Evolutionary conservation across 75 land plant genomes (phyloP), one percentile per base, ranked within the genome.

Genomic region (Pinus taeda): DNA sequence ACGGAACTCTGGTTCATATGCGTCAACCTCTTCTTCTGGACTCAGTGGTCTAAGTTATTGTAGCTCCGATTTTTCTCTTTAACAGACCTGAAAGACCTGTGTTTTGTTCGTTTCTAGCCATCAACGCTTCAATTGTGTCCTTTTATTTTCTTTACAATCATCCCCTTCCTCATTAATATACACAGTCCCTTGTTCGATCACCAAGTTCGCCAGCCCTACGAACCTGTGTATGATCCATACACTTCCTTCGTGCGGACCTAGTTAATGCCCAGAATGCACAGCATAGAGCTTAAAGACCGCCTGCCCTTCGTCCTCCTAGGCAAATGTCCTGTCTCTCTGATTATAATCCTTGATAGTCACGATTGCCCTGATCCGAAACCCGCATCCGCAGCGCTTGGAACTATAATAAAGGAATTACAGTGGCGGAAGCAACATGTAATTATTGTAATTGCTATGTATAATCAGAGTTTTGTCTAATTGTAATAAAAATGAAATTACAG

Each of bases 271-370:
- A 6, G 82, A 76, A 24, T 81, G 82, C 17, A 81, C 60, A 4
- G 82, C 77, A 76, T 55, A 81, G 26, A 81, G 78, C 37, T 81
- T 81, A 58, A 81, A 81, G 13, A 74, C 75, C 17, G 82, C 82
- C 18, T 65, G 29, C 73, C 82, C 82, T 33, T 81, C 82, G 1
- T 81, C 82, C 79, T 57, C 57, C 37, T 81, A 81, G 20, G 82
- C 20, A 65, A 81, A 81, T 15, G 59, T 81, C 79, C 76, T 81
- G 36, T 81, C 78, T 57, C 76, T 81, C 29, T 81, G 63, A 74
- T 77, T 76, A 42, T 81, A 81, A 56, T 81, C 75, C 33, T 37
- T 81, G 21, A 81, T 81, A 5, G 82, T 78, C 20, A 81, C 82
- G 24, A 81, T 81, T 0, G 82, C 82, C 18, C 82, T 60, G 30